Conservation (phyloP, 768 basidiomycete species). For the Pleurotus ostreatus region DNA sequence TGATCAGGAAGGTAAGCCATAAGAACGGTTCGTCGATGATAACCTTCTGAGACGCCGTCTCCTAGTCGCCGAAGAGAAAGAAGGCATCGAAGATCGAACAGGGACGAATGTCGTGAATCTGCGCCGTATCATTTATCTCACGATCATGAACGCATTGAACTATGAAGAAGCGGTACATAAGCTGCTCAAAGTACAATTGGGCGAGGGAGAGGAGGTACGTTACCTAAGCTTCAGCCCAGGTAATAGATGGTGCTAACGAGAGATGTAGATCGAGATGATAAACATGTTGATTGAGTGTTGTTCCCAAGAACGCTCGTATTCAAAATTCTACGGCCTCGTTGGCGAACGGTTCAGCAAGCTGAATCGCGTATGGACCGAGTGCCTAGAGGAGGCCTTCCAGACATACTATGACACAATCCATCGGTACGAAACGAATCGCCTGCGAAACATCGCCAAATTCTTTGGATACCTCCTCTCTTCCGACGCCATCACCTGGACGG, state of each 20-base stretch:
- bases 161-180: conserved; percentile 99
- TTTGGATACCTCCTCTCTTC: conserved; percentile 89
- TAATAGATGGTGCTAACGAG: no score
- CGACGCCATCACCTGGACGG: conserved; percentile 88
- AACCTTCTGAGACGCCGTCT: background rate
- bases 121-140: conserved; percentile 90
- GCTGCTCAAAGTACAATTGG: conserved; percentile 85
- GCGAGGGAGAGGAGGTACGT: conserved; percentile 89
- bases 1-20: conserved; percentile 30
- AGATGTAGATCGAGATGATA: conserved; percentile 79
- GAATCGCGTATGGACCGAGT: conserved; percentile 91
- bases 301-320: conserved; percentile 97
- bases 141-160: conserved; percentile 98
- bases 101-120: conserved; percentile 96
- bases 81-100: conserved; percentile 91
- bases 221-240: background rate
- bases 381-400: conserved; percentile 80
- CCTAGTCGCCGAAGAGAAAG: conserved; percentile 68
- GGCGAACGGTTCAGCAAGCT: conserved; percentile 97
- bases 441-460: conserved; percentile 95
- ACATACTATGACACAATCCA: conserved; percentile 96
- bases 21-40: no score
- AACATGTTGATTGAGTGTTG: conserved; percentile 99
- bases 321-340: conserved; percentile 93
- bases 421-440: conserved; percentile 96